Percentiles rank a stretch among this genome's conserved stretches.
Evolutionary conservation across 768 basidiomycete genomes (phyloP).

Genomic region (Collybia nuda): DNA sequence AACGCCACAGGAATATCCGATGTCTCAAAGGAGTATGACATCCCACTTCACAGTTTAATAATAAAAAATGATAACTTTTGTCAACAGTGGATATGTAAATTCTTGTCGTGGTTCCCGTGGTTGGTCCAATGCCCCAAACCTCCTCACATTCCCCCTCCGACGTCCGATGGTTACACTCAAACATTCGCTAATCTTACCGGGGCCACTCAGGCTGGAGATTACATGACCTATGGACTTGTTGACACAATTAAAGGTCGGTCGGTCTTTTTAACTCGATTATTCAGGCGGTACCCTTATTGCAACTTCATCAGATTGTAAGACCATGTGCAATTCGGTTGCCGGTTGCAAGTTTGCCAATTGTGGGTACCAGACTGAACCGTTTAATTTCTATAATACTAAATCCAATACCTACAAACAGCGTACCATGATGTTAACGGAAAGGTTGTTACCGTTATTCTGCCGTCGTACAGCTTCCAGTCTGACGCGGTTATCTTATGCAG

Average conservation of each 20-base stretch:
- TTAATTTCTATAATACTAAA: not conserved
- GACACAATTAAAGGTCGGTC: constrained; percentile 27
- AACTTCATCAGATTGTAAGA: constrained; percentile 24
- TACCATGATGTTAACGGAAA: constrained; percentile 37
- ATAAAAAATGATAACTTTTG: not conserved
- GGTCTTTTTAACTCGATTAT: not conserved
- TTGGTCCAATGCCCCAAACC: constrained; percentile 22
- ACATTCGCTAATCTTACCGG: constrained; percentile 28
- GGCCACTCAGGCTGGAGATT: constrained; percentile 31
- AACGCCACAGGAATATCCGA: constrained; percentile 18
- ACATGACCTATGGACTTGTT: constrained; percentile 33
- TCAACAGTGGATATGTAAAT: constrained; percentile 19
- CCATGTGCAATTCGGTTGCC: constrained; percentile 28
- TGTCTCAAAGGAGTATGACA: constrained; percentile 19
- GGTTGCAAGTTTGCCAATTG: constrained; percentile 33
- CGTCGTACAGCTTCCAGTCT: not conserved
- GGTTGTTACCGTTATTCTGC: constrained; percentile 11
- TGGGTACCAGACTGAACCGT: constrained; percentile 11
- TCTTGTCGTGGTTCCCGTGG: constrained; percentile 22
- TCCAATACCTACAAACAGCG: constrained; percentile 13
- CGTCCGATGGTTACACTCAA: constrained; percentile 18
- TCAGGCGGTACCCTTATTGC: not conserved
- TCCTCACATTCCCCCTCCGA: constrained; percentile 17
- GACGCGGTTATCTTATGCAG: constrained; percentile 12
- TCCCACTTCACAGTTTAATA: not conserved